Evolutionary conservation across 1,139 yeast genomes (phyloP), one percentile per base, ranked within the genome.

Genomic region (Candida sp.): DNA sequence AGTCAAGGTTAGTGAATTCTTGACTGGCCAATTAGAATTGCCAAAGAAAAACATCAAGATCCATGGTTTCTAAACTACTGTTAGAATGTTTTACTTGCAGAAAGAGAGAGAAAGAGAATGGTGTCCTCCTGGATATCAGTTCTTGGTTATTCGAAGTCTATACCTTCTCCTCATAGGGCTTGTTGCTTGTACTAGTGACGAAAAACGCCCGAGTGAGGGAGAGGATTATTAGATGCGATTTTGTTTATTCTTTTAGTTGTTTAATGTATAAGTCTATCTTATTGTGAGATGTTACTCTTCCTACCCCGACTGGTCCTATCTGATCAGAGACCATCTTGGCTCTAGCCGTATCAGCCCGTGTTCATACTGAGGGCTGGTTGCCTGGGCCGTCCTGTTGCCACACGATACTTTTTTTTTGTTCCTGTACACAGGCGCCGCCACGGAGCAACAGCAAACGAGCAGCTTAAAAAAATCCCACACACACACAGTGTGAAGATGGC

Each of bases 1-100:
- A 80, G 89, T 90, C 60, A 94, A 94, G 76, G 97, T 94, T 58
- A 85, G 90, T 81, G 98, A 92, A 72, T 94, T 94, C 68, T 85
- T 94, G 80, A 88, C 92, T 65, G 73, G 88, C 58, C 93, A 91
- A 72, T 84, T 94, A 63, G 92, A 88, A 65, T 81, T 94, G 67
- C 96, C 93, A 70, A 93, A 93, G 89, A 91, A 92, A 84, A 90
- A 88, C 77, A 93, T 94, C 78, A 94, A 94, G 81, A 90, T 94
- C 73, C 99, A 94, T 78, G 99, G 99, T 78, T 94, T 93, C 81
- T 93, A 81, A 42, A 23, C 26, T 23, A 42, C 25, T 42, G 3
- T 32, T 42, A 28, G 30, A 23, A 42, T 12, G 35, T 23, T 38
- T 17, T 17, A 17, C 17, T 37, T 44, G 38, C 25, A 34, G 22